A percentile compares a stretch with the other conserved stretches of the same genome.
Conservation (phyloP, 2,329 filamentous ascomycete species). For the Fusarium pseudocircinatum region DNA sequence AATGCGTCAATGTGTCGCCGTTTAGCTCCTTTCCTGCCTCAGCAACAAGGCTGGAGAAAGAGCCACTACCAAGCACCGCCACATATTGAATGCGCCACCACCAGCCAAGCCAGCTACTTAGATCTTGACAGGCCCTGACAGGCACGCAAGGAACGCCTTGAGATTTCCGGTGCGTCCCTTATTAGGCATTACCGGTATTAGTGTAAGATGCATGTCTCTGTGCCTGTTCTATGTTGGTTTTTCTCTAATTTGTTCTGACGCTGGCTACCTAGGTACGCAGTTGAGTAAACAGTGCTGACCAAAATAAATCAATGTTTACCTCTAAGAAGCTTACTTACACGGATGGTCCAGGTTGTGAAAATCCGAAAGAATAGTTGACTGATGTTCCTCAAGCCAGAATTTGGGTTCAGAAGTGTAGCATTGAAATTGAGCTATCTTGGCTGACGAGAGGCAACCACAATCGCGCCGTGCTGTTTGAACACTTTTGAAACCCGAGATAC, state of each 20-base stretch:
- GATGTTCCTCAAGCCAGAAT: neutral
- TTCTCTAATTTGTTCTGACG: neutral
- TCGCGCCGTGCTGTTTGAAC: neutral
- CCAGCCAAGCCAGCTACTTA: neutral
- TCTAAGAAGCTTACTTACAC: neutral
- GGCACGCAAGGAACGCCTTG: neutral
- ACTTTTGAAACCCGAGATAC: constrained; percentile 14
- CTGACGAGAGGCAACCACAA: constrained; percentile 10
- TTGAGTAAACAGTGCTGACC: neutral
- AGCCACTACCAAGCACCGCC: constrained; percentile 30
- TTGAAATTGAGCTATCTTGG: neutral
- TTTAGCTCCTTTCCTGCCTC: constrained; percentile 42
- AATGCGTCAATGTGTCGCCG: constrained; percentile 33
- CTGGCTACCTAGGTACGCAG: neutral
- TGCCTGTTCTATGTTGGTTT: neutral
- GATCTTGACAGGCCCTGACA: neutral
- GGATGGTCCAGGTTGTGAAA: neutral
- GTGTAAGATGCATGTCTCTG: neutral
- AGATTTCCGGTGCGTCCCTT: neutral
- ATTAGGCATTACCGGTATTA: neutral
- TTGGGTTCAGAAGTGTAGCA: neutral
- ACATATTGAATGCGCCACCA: constrained; percentile 6
- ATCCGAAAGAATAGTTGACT: neutral
- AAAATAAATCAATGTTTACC: neutral
- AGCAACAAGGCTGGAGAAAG: constrained; percentile 38